A percentile compares a stretch with the other conserved stretches of the same genome.
phyloP scores from a whole-genome alignment of 2,329 filamentous ascomycete species.

The Fusarium vanettenii region DNA sequence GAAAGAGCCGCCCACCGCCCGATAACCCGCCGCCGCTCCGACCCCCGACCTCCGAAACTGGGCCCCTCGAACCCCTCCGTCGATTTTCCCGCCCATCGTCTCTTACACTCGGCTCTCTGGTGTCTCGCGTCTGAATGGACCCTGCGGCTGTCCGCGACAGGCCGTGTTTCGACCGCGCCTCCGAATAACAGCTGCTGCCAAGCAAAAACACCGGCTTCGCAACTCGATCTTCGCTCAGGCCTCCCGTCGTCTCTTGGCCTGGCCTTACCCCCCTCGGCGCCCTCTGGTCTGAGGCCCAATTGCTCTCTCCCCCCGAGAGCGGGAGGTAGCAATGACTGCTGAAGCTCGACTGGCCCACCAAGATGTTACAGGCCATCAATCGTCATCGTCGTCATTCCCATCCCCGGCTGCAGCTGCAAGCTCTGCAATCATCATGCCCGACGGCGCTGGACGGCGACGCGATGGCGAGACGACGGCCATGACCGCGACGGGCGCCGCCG shows the following conservation, averaged over 20 bases:
- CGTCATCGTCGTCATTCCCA: conserved; percentile 40
- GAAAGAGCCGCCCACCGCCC: conserved; percentile 36
- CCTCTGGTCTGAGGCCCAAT: conserved; percentile 33
- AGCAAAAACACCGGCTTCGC: not conserved
- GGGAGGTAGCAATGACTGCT: conserved; percentile 51
- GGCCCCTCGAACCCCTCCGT: conserved; percentile 22
- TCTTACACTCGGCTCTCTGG: conserved; percentile 31
- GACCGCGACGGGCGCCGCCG: conserved; percentile 36
- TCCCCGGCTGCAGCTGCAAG: conserved; percentile 42
- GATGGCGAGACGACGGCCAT: conserved; percentile 42
- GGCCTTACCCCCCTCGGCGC: conserved; percentile 9
- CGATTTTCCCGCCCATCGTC: conserved; percentile 5
- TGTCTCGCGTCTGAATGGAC: conserved; percentile 42
- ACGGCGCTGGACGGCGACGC: conserved; percentile 45
- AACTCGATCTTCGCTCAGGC: conserved; percentile 10
- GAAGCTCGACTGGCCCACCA: conserved; percentile 52
- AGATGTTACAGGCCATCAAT: conserved; percentile 52
- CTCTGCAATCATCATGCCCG: conserved; percentile 41
- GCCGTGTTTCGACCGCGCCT: conserved; percentile 45
- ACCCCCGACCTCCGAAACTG: conserved; percentile 35
- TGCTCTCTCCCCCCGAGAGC: conserved; percentile 33
- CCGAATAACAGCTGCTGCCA: conserved; percentile 29
- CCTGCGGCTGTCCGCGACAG: conserved; percentile 38
- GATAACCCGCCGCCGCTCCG: conserved; percentile 33
- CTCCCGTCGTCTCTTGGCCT: conserved; percentile 1